phyloP scores from a whole-genome alignment of 148 eudicot genomes.

The Pouteria glomerata region DNA sequence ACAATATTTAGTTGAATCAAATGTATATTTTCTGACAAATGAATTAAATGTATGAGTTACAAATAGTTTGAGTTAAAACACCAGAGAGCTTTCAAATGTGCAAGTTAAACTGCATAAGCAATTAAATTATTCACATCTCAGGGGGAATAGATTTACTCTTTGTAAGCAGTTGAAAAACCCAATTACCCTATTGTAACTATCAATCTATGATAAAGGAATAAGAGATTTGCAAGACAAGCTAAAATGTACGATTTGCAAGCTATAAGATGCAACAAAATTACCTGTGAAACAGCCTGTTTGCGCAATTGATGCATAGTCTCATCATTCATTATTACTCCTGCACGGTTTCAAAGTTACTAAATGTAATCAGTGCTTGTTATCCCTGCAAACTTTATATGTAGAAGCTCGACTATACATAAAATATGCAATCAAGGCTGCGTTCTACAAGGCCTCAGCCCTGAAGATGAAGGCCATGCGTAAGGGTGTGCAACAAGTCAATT shows the following conservation, averaged over 20 bases:
- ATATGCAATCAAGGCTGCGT: too few relatives aligned
- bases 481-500: too few relatives aligned
- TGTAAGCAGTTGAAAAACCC: not conserved
- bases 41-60: not conserved
- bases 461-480: too few relatives aligned
- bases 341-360: slow-evolving; percentile 7
- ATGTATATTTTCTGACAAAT: not conserved
- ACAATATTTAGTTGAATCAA: not conserved
- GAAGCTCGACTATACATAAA: too few relatives aligned
- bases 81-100: not conserved
- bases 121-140: not conserved
- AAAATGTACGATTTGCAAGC: too few relatives aligned
- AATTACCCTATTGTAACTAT: not conserved
- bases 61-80: too few relatives aligned
- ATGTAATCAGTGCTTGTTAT: not conserved
- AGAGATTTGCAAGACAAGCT: not conserved
- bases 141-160: not conserved
- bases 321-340: slow-evolving; percentile 96
- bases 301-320: slow-evolving; percentile 95
- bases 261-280: too few relatives aligned
- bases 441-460: too few relatives aligned
- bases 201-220: not conserved
- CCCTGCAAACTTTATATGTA: not conserved
- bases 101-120: not conserved
- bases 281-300: slow-evolving; percentile 98